Base-by-base conservation (phyloP, 1,284 basidiomycete species). In the Cronartium quercuum region DNA sequence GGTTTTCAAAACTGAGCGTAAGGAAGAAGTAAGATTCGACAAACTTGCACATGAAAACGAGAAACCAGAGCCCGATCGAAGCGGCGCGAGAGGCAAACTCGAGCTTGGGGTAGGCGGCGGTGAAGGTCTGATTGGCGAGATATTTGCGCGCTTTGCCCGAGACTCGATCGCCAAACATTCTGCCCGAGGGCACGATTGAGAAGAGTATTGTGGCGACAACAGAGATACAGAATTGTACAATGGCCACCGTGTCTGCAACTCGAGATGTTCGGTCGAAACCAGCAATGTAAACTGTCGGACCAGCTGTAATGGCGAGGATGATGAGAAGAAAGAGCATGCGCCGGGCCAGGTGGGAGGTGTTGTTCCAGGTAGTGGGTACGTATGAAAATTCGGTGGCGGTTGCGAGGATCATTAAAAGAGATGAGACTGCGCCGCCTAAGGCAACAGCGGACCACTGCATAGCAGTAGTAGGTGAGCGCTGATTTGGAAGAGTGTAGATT, bases 311-410 rank as follows among this genome's bases (percentile, higher is more conserved):
- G 66, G 85, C 92, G 65, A 96, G 88, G 34, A 90, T 91, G 82
- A 96, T 85, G 63, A 89, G 80, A 66, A 97, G 85, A 85, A 95
- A 94, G 60, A 92, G 78, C 21, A 95, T 84, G 5, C 94, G 89
- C 66, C 92, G 89, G 1, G 91, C 89, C 64, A 96, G 88, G 81
- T 96, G 93, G 5, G 92, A 93, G 13, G 93, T 91, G 84, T 95
- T 96, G 83, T 94, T 95, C 94, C 94, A 96, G 29, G 91, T 95
- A 2, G 92, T 91, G 0, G 94, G 94, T 81, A 97, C 94, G 84
- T 95, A 96, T 61, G 90, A 90, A 83, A 95, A 95, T 83, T 96
- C 94, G 77, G 89, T 89, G 65, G 95, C 84, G 3, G 94, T 96
- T 58, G 94, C 94, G 77, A 87, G 84, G 71, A 96, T 92, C 92